Conservation (phyloP, 2,329 filamentous ascomycete species). For the Cladosporium sp. region DNA sequence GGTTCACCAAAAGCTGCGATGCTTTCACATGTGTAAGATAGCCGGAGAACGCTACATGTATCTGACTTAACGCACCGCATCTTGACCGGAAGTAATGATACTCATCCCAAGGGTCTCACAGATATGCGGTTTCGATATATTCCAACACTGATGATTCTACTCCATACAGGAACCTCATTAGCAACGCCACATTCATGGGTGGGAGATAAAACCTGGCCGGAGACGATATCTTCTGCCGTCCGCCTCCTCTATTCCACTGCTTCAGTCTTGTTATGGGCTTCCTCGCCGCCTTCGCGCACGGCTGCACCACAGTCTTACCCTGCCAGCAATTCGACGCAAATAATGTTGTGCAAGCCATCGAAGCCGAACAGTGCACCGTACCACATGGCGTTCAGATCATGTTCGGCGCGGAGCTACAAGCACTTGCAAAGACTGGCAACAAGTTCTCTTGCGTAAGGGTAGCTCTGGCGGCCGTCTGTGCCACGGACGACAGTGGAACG, state of each 20-base stretch:
- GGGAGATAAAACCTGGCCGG: conserved; percentile 70
- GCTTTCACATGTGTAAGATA: neutral
- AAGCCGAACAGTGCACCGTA: conserved; percentile 59
- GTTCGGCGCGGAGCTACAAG: conserved; percentile 67
- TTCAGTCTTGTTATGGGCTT: conserved; percentile 79
- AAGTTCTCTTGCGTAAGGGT: conserved; percentile 42
- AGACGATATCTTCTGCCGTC: conserved; percentile 73
- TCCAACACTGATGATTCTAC: conserved; percentile 32
- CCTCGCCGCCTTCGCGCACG: conserved; percentile 71
- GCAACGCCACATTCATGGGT: conserved; percentile 47
- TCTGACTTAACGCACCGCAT: neutral
- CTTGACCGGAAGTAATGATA: neutral
- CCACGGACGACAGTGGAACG: conserved; percentile 74
- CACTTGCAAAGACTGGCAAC: conserved; percentile 28
- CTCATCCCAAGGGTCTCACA: too few relatives aligned
- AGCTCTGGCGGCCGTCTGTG: conserved; percentile 78
- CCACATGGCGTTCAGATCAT: conserved; percentile 82
- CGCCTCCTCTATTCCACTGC: conserved; percentile 82
- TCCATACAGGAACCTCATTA: conserved; percentile 33
- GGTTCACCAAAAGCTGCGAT: neutral
- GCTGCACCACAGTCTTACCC: conserved; percentile 75
- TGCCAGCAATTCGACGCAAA: conserved; percentile 70
- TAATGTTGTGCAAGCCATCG: conserved; percentile 66
- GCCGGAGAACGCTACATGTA: neutral
- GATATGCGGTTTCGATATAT: too few relatives aligned